These are phyloP conservation scores for Citrus sp. DNA, from an alignment of 345 rosid species.

Conservation along the genomic window DNA sequence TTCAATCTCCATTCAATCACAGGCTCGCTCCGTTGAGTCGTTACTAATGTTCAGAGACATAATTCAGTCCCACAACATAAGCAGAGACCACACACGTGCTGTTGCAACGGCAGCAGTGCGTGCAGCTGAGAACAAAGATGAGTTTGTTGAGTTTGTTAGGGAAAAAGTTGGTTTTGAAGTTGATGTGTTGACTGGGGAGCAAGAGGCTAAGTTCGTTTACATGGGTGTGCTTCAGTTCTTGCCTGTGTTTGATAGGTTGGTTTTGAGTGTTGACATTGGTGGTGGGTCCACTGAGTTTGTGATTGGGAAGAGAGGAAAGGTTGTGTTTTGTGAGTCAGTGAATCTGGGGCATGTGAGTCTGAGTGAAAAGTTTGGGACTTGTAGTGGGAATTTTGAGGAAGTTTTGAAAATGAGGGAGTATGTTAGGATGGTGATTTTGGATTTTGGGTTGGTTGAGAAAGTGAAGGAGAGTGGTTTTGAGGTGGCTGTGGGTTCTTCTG, in stretches of 20 bases:
- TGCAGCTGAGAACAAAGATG: conserved; percentile 39
- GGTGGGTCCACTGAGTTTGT: conserved; percentile 79
- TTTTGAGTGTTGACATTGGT: conserved; percentile 58
- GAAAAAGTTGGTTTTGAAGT: conserved; percentile 39
- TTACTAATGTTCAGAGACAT: conserved; percentile 34
- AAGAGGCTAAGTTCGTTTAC: conserved; percentile 58
- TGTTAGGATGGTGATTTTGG: conserved; percentile 33
- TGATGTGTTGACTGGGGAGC: conserved; percentile 54
- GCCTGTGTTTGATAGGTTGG: conserved; percentile 46
- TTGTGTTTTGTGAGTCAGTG: conserved; percentile 47
- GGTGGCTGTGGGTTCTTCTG: conserved; percentile 62
- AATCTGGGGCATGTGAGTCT: conserved; percentile 61
- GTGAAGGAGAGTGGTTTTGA: conserved; percentile 49
- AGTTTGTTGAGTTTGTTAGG: conserved; percentile 31
- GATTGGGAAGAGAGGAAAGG: conserved; percentile 44
- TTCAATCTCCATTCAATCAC: conserved; percentile 38
- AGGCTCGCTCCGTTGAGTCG: conserved; percentile 38
- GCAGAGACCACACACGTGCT: conserved; percentile 32
- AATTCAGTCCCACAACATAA: conserved; percentile 34
- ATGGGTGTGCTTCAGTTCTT: conserved; percentile 64
- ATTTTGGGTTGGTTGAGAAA: conserved; percentile 44
- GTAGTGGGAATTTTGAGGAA: conserved; percentile 2
- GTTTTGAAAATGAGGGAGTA: conserved; percentile 40
- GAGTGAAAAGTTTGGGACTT: conserved; percentile 40
- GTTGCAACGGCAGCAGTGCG: conserved; percentile 72